These are phyloP conservation scores for Lepidium africanum DNA, from an alignment of 345 rosid species.

Conservation along the genomic window DNA sequence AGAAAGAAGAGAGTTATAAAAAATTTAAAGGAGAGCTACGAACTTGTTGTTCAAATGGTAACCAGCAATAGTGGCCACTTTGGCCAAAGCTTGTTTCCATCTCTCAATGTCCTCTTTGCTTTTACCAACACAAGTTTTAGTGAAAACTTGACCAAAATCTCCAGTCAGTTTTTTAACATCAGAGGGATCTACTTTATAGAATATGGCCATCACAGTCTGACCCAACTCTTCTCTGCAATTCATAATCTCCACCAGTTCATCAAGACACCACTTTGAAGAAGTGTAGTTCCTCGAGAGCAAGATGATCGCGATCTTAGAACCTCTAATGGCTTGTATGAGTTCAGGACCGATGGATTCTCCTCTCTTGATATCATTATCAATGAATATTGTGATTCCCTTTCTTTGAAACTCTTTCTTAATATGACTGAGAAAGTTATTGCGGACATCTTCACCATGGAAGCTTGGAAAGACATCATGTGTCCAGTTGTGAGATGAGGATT, in stretches of 20 bases:
- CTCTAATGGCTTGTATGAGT: neutral
- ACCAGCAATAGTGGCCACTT: neutral
- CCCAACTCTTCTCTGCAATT: neutral
- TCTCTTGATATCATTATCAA: conserved; percentile 8
- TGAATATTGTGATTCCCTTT: neutral
- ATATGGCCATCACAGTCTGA: neutral
- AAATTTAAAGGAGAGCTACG: neutral
- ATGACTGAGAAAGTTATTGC: neutral
- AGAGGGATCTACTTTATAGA: neutral
- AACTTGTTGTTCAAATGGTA: neutral
- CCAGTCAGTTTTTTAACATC: neutral
- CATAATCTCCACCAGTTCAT: conserved; percentile 1
- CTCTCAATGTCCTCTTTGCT: neutral
- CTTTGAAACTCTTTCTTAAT: neutral
- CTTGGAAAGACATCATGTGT: neutral
- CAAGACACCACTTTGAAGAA: neutral
- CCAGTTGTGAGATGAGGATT: neutral
- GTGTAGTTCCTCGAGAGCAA: neutral
- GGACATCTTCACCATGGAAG: neutral
- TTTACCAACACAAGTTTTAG: neutral
- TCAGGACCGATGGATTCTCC: conserved; percentile 5
- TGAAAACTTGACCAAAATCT: neutral
- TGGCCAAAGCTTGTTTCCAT: neutral
- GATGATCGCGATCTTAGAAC: neutral
- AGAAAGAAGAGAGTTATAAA: neutral